phyloP scores from a whole-genome alignment of 306 rosid genomes.

The Vigna nakashimae region DNA sequence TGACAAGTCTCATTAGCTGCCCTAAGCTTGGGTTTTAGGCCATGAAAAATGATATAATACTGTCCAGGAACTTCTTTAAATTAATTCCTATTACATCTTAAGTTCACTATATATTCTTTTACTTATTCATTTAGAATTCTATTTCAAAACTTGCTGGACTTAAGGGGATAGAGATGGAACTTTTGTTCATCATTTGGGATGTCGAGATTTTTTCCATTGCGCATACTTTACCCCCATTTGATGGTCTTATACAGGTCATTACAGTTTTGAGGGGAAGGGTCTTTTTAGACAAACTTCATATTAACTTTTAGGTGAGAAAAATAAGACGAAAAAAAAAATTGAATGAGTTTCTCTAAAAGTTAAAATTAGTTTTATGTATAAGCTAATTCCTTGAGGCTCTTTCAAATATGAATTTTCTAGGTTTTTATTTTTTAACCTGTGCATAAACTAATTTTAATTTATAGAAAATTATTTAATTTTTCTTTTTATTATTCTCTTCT shows the following conservation, averaged over 20 bases:
- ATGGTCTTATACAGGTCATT: not conserved
- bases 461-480: too few relatives aligned
- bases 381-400: too few relatives aligned
- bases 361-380: too few relatives aligned
- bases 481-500: too few relatives aligned
- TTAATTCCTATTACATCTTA: not conserved
- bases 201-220: slow-evolving; percentile 23
- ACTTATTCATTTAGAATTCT: slow-evolving; percentile 1
- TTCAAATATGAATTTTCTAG: too few relatives aligned
- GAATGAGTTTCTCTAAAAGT: too few relatives aligned
- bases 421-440: too few relatives aligned
- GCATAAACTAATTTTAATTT: too few relatives aligned
- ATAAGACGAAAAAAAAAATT: too few relatives aligned
- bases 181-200: slow-evolving; percentile 28
- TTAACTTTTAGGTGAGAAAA: too few relatives aligned
- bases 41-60: slow-evolving; percentile 29
- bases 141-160: slow-evolving; percentile 19
- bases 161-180: not conserved
- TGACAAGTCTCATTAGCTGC: slow-evolving; percentile 23
- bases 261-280: slow-evolving; percentile 2
- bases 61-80: not conserved
- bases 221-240: slow-evolving; percentile 5
- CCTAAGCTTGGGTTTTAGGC: slow-evolving; percentile 4
- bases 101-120: not conserved
- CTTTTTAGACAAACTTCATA: too few relatives aligned